A percentile compares a stretch with the other conserved stretches of the same genome.
Evolutionary conservation across 2,329 filamentous ascomycete genomes (phyloP).

Genomic region (Pestalotiopsis sp.): DNA sequence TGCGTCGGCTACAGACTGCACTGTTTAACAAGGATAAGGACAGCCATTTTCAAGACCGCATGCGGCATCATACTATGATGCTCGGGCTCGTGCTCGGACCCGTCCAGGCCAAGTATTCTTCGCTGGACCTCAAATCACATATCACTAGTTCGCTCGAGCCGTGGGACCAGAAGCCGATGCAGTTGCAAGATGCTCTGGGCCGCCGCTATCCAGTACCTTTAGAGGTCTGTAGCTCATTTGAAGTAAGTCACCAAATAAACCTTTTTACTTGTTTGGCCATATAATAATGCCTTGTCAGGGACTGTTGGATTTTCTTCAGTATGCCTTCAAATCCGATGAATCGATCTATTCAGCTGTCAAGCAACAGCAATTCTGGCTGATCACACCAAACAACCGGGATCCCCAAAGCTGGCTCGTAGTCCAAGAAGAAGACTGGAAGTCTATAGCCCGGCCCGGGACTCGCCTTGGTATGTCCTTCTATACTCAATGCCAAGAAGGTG

Average conservation of each 20-base stretch:
- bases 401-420: background rate
- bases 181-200: background rate
- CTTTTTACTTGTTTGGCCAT: accelerated
- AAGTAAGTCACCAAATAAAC: background rate
- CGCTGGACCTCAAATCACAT: background rate
- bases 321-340: background rate
- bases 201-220: background rate
- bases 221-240: background rate
- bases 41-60: background rate
- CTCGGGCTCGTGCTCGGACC: background rate
- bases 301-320: background rate
- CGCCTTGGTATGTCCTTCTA: background rate
- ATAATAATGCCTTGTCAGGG: background rate
- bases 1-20: background rate
- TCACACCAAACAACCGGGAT: background rate
- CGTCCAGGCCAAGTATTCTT: background rate
- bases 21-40: background rate
- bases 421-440: background rate
- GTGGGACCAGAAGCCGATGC: background rate
- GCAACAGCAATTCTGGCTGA: background rate
- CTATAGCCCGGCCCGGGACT: background rate
- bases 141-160: background rate
- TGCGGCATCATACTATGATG: background rate
- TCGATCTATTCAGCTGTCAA: background rate
- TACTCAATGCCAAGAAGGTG: background rate